A percentile compares a stretch with the other conserved stretches of the same genome.
Conservation (phyloP, 768 basidiomycete species). For the Leccinum broughii region DNA sequence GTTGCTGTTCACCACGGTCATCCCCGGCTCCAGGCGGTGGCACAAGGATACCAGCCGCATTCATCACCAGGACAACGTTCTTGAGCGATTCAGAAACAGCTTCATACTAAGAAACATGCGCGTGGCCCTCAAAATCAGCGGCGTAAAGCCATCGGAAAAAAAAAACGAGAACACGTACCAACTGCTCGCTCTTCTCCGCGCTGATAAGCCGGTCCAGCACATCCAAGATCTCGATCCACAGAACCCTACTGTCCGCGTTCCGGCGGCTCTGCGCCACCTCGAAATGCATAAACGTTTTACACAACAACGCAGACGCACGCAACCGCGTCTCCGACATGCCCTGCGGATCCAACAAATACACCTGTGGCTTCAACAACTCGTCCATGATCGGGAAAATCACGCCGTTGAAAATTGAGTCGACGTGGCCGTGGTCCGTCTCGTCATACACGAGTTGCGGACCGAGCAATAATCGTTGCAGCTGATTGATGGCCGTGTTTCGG, state of each 20-base stretch:
- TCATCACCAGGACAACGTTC: slow-evolving; percentile 95
- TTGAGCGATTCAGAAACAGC: slow-evolving; percentile 96
- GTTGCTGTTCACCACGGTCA: slow-evolving; percentile 56
- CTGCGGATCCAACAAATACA: slow-evolving; percentile 72
- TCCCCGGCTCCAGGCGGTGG: slow-evolving; percentile 49
- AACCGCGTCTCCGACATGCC: slow-evolving; percentile 92
- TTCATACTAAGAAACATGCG: slow-evolving; percentile 62
- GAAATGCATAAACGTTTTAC: slow-evolving; percentile 95
- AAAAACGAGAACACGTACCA: slow-evolving; percentile 47
- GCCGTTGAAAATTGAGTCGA: slow-evolving; percentile 78
- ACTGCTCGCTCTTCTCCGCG: slow-evolving; percentile 78
- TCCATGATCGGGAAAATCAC: slow-evolving; percentile 92
- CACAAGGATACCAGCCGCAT: slow-evolving; percentile 80
- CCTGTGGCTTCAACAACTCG: slow-evolving; percentile 83
- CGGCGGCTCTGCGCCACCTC: slow-evolving; percentile 68
- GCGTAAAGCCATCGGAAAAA: neutral
- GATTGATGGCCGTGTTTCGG: slow-evolving; percentile 74
- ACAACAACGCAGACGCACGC: slow-evolving; percentile 84
- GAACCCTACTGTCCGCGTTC: slow-evolving; percentile 61
- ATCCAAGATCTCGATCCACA: slow-evolving; percentile 92
- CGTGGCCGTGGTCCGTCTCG: slow-evolving; percentile 56
- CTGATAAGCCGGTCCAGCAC: slow-evolving; percentile 87
- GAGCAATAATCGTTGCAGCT: slow-evolving; percentile 82
- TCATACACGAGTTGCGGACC: slow-evolving; percentile 69
- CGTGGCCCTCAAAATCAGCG: slow-evolving; percentile 4